Evolutionary conservation across 1,139 yeast species (phyloP).

Genomic region (Hanseniaspora sp.): DNA sequence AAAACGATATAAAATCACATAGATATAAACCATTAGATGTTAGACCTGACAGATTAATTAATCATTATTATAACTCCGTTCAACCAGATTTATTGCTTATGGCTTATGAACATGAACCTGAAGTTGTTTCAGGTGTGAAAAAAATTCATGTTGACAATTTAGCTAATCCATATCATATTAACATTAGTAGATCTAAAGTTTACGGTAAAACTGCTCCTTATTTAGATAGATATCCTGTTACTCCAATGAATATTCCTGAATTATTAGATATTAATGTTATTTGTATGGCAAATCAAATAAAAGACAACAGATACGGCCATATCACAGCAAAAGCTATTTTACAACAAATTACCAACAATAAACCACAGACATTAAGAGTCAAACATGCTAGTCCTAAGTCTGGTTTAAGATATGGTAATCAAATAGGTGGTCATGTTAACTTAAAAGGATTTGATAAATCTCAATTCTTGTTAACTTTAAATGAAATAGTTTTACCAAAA

Average conservation of each 20-base stretch:
- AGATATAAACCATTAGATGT: slow-evolving; percentile 62
- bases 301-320: slow-evolving; percentile 60
- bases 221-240: slow-evolving; percentile 59
- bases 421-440: slow-evolving; percentile 82
- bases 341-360: slow-evolving; percentile 86
- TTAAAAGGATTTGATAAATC: slow-evolving; percentile 72
- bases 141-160: slow-evolving; percentile 81
- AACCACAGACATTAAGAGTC: slow-evolving; percentile 63
- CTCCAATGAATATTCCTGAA: slow-evolving; percentile 57
- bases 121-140: slow-evolving; percentile 42
- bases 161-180: slow-evolving; percentile 77
- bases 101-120: slow-evolving; percentile 55
- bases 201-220: slow-evolving; percentile 56
- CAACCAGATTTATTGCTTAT: slow-evolving; percentile 69
- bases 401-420: slow-evolving; percentile 79
- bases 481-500: slow-evolving; percentile 88
- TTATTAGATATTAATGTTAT: slow-evolving; percentile 57
- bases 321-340: slow-evolving; percentile 70
- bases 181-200: slow-evolving; percentile 61
- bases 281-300: slow-evolving; percentile 67
- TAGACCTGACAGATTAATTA: slow-evolving; percentile 68
- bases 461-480: slow-evolving; percentile 73
- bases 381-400: slow-evolving; percentile 75
- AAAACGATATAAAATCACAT: slow-evolving; percentile 66
- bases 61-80: slow-evolving; percentile 63